Conservation (phyloP, 306 rosid genomes). For the Amphicarpaea edgeworthii region DNA sequence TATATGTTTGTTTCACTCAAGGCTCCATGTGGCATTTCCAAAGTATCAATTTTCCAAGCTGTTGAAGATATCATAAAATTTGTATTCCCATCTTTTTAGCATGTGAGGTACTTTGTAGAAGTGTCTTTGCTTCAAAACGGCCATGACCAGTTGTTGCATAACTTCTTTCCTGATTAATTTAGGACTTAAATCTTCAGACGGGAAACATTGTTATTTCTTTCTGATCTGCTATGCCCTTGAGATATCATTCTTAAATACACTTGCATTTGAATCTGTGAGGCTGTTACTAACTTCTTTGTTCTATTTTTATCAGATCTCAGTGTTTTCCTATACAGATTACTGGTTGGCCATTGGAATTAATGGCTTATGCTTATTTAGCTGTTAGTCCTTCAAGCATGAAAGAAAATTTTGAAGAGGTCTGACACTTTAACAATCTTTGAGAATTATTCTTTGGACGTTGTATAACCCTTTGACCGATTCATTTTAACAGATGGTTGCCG, state of each 20-base stretch:
- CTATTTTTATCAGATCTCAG: constrained; percentile 66
- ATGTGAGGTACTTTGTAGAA: not conserved
- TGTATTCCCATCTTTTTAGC: not conserved
- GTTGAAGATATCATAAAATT: not conserved
- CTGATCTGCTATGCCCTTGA: not conserved
- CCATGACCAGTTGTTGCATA: not conserved
- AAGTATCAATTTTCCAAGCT: constrained; percentile 3
- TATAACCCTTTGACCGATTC: constrained; percentile 37
- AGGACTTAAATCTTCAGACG: not conserved
- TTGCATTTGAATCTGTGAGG: not conserved
- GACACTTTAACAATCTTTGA: constrained; percentile 29
- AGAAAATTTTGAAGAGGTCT: constrained; percentile 82
- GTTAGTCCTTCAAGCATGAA: constrained; percentile 89
- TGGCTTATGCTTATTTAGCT: constrained; percentile 93
- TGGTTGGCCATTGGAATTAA: constrained; percentile 93
- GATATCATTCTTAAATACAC: constrained; percentile 12
- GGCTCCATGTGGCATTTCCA: not conserved
- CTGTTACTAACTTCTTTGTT: constrained; percentile 27
- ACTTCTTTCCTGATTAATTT: not conserved
- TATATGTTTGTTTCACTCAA: not conserved
- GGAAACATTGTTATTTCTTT: constrained; percentile 2
- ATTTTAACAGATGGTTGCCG: constrained; percentile 85
- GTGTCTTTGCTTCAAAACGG: constrained; percentile 18
- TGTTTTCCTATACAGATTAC: constrained; percentile 88
- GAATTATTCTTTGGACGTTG: constrained; percentile 6